Evolutionary conservation across 23 red algal genomes (phyloP), one percentile per base, ranked within the genome.

Genomic region (Gracilaria gracilis): DNA sequence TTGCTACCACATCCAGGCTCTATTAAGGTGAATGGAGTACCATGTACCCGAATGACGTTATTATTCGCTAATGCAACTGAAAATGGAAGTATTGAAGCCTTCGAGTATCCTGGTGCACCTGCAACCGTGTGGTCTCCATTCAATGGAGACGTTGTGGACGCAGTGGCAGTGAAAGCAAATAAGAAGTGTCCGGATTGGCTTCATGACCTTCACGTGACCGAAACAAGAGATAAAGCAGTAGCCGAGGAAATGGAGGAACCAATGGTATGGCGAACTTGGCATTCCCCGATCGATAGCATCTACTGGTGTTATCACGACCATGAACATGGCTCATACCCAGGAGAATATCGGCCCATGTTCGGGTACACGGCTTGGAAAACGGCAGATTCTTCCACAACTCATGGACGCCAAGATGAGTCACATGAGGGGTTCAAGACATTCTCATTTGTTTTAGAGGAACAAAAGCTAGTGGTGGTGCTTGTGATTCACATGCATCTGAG

Each of bases 331-430:
- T 70, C 48, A 4, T 87, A 50, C 29, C 83, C 83, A 4, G 88
- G 88, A 21, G 49, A 82, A 23, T 91, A 74, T 31, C 47, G 29
- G 40, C 78, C 79, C 1, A 72, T 84, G 76, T 84, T 82, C 28
- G 79, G 69, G 24, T 92, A 83, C 61, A 84, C 89, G 39, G 89
- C 89, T 14, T 92, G 89, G 89, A 92, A 92, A 65, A 88, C 84
- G 31, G 51, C 65, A 27, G 84, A 88, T 42, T 51, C 46, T 20
- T 9, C 51, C 46, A 78, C 67, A 17, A 70, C 16, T 37, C 61
- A 83, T 31, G 62, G 75, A 9, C 9, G 79, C 0, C 89, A 92
- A 49, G 57, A 82, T 38, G 89, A 92, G 61, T 67, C 79, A 28
- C 89, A 92, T 36, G 69, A 75, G 15, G 89, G 89, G 4, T 92